Base-by-base conservation (phyloP, 2,329 filamentous ascomycete genomes). In the Pestalotiopsis sp. region DNA sequence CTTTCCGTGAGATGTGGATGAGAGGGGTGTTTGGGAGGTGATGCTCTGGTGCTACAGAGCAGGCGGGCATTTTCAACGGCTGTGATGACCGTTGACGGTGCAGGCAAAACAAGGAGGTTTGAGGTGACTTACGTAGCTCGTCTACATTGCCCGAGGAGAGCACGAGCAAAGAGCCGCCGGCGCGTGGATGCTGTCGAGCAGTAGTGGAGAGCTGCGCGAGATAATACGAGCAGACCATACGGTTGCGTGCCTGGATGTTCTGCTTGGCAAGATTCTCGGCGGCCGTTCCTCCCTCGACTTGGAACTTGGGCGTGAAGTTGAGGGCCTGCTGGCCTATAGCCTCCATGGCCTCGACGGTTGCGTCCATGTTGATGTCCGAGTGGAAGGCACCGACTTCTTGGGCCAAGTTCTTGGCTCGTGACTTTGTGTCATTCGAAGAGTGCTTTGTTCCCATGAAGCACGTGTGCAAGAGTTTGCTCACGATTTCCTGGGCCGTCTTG, bases 201-300 rank as follows among this genome's bases (percentile, higher is more conserved):
- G 57, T 59, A 13, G 57, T 59, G 23, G 57, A 59, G 23, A 59
- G 23, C 57, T 27, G 23, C 14, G 23, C 57, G 4, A 59, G 57
- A 14, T 27, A 27, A 23, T 59, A 59, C 23, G 57, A 59, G 57
- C 27, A 59, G 23, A 59, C 57, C 57, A 59, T 59, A 14, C 57
- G 57, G 57, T 59, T 59, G 57, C 57, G 57, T 13, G 57, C 57
- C 57, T 59, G 57, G n/a, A 59, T 59, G 17, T 59, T 59, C 57
- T 59, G 57, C 57, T 59, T 59, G 25, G 57, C 57, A 36, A 59
- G 57, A 23, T 59, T 59, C 25, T 59, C 57, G 23, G 57, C 57
- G 11, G 27, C 57, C 57, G 57, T 13, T 14, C 57, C 57, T 9
- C 57, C 57, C 27, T 59, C 57, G 57, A 59, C 57, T 14, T 59